A percentile compares a stretch with the other conserved stretches of the same genome.
These are phyloP conservation scores for Cryptomeria japonica DNA, from an alignment of 75 land plant genomes.

Conservation along the genomic window DNA sequence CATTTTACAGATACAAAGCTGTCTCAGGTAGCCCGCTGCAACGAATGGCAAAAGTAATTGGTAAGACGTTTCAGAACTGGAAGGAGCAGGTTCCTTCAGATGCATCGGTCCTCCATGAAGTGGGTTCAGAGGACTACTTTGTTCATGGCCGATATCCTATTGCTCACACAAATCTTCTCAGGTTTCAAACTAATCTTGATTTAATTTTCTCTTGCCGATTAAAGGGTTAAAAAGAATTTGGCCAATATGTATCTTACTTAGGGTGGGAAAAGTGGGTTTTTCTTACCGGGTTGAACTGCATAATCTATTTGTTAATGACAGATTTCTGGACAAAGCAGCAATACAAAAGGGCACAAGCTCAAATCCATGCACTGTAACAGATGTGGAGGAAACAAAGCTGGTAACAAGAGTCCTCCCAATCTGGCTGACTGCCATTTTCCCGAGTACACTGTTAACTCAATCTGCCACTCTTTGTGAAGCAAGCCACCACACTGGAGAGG, in stretches of 20 bases:
- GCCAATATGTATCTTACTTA: no score
- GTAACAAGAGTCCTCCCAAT: constrained; percentile 67
- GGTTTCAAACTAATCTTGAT: constrained; percentile 25
- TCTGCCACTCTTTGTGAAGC: constrained; percentile 71
- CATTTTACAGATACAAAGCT: constrained; percentile 61
- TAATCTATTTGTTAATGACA: not conserved
- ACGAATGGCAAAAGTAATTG: constrained; percentile 57
- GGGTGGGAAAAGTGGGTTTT: no score
- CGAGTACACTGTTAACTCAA: constrained; percentile 63
- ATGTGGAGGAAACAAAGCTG: constrained; percentile 88
- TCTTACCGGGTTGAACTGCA: no score
- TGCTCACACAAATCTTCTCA: constrained; percentile 43
- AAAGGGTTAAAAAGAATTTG: not conserved
- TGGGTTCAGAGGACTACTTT: constrained; percentile 48
- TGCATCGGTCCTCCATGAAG: constrained; percentile 62
- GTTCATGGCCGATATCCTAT: constrained; percentile 45
- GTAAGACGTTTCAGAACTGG: constrained; percentile 62
- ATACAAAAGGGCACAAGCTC: not conserved
- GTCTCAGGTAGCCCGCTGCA: constrained; percentile 74
- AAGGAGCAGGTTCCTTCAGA: constrained; percentile 44
- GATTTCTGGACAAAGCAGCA: constrained; percentile 33
- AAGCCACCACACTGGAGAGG: constrained; percentile 67
- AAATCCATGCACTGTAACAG: constrained; percentile 67
- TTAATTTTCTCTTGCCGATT: not conserved
- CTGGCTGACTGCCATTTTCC: constrained; percentile 45